These are phyloP conservation scores for Avena eriantha DNA, from an alignment of 176 grass and related monocot genomes.

Conservation along the genomic window DNA sequence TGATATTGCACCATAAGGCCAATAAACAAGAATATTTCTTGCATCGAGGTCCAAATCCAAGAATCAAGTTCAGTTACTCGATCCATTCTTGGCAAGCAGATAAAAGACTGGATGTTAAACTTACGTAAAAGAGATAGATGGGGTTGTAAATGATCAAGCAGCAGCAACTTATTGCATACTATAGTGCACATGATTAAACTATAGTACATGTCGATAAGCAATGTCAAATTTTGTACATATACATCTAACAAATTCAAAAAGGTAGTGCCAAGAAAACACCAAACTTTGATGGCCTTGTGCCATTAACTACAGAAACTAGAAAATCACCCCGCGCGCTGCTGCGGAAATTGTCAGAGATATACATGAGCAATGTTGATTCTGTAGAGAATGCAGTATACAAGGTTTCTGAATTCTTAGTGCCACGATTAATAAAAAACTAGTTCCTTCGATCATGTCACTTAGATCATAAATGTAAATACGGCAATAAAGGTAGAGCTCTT, in stretches of 20 bases:
- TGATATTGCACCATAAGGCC: conserved; percentile 32
- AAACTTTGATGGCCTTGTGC: neutral
- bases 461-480: too few relatives aligned
- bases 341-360: too few relatives aligned
- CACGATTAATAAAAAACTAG: too few relatives aligned
- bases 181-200: conserved; percentile 6
- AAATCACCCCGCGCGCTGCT: too few relatives aligned
- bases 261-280: neutral
- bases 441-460: too few relatives aligned
- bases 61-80: neutral
- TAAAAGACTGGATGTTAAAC: neutral
- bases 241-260: conserved; percentile 32
- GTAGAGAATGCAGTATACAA: too few relatives aligned
- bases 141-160: neutral
- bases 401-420: too few relatives aligned
- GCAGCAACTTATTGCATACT: conserved; percentile 15
- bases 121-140: neutral
- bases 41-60: neutral
- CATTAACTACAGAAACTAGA: conserved; percentile 13
- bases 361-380: too few relatives aligned
- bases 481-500: too few relatives aligned
- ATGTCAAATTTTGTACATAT: conserved; percentile 25
- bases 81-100: conserved; percentile 8
- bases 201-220: conserved; percentile 12
- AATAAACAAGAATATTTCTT: conserved; percentile 14